Evolutionary conservation across 1,284 basidiomycete genomes (phyloP), one percentile per base, ranked within the genome.

Genomic region (Melampsora abietis-canadensis): DNA sequence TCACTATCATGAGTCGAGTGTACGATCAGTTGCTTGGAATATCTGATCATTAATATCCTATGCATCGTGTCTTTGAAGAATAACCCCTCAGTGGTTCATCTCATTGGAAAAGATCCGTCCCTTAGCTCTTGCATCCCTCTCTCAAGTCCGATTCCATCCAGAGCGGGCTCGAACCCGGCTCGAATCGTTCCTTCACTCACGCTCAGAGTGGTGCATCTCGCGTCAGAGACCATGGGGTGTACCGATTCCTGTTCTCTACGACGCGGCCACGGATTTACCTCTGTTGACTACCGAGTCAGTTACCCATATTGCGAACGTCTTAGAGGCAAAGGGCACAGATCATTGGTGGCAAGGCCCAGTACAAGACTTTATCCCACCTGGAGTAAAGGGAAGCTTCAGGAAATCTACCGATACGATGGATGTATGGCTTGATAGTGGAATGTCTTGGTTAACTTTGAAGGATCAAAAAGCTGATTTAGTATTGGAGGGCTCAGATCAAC

Each of bases 161-260:
- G 82, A 2, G 60, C 14, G 76, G 94, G 92, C 92, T 6, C 88
- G 89, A 31, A 90, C 89, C 69, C 89, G 94, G 2, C 87, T 99
- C 4, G 88, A 92, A 77, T 85, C 92, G 0, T 96, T 94, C 81
- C 85, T 98, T 44, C 85, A 85, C 2, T 90, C 89, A 0, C 91
- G 96, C 4, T 93, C 92, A 0, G 96, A 98, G 83, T 99, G 96
- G 96, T 99, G 96, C 81, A 98, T 99, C 76, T 98, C 95, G 40
- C 89, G 96, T 2, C 96, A 99, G 81, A 90, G 96, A 19, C 90
- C 91, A 19, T 98, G 96, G 96, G 96, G 96, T 40, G 92, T 98
- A 0, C 96, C 96, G 0, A 97, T 99, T 76, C 95, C 94, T 0
- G 90, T 92, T 0, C 83, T 99, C 0, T 88, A 94, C 80, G 88